A percentile compares a stretch with the other conserved stretches of the same genome.
These are phyloP conservation scores for Fistulinella cinereoalba DNA, from an alignment of 1,284 basidiomycete genomes.

Conservation along the genomic window DNA sequence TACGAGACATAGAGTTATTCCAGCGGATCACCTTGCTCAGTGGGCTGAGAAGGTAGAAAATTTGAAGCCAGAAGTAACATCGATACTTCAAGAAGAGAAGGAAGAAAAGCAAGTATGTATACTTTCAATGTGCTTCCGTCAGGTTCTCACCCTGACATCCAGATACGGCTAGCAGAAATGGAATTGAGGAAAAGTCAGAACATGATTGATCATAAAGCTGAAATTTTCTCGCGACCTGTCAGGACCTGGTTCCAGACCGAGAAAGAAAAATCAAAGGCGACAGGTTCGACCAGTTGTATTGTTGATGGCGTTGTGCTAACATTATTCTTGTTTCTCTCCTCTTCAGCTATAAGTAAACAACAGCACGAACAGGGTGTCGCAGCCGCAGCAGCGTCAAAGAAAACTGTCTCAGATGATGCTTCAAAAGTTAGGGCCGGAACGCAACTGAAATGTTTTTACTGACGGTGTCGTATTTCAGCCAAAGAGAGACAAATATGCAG, in stretches of 20 bases:
- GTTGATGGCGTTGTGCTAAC: slow-evolving; percentile 3
- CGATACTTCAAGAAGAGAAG: slow-evolving; percentile 88
- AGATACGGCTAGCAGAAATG: slow-evolving; percentile 93
- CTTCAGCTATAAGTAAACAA: slow-evolving; percentile 66
- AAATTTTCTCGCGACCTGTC: slow-evolving; percentile 92
- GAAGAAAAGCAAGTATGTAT: slow-evolving; percentile 84
- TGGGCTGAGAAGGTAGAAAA: slow-evolving; percentile 72
- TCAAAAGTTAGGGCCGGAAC: slow-evolving; percentile 18
- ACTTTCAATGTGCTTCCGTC: slow-evolving; percentile 3
- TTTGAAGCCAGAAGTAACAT: slow-evolving; percentile 79
- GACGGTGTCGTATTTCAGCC: slow-evolving; percentile 42
- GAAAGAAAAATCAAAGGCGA: slow-evolving; percentile 79
- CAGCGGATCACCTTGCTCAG: slow-evolving; percentile 71
- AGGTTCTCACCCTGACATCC: slow-evolving; percentile 11
- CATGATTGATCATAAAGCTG: slow-evolving; percentile 91
- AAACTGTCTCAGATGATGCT: slow-evolving; percentile 8
- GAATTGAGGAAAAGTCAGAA: slow-evolving; percentile 95
- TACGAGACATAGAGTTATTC: slow-evolving; percentile 88
- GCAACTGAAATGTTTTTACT: background rate
- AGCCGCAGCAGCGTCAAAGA: slow-evolving; percentile 31
- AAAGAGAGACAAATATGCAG: slow-evolving; percentile 81
- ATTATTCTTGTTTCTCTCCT: background rate
- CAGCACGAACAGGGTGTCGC: slow-evolving; percentile 62
- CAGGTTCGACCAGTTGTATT: slow-evolving; percentile 51
- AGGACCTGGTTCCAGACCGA: slow-evolving; percentile 96